Evolutionary conservation across 345 rosid species (phyloP).

Genomic region (Pseudoturritis turrita): DNA sequence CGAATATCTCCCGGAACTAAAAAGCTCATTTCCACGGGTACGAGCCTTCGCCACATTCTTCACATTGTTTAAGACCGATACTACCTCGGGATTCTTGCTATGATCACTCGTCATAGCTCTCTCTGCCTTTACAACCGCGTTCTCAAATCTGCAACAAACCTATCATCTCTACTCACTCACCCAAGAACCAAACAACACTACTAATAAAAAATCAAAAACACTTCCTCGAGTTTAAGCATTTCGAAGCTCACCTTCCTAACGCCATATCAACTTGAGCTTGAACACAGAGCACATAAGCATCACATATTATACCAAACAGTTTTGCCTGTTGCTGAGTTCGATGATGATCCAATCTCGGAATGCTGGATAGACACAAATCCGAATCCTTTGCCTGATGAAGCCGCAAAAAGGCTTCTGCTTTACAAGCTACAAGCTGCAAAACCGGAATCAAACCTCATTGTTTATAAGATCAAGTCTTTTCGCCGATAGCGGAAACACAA

Average conservation of each 20-base stretch:
- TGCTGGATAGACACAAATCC: slow-evolving; percentile 46
- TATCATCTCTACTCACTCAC: slow-evolving; percentile 43
- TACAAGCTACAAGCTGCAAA: slow-evolving; percentile 78
- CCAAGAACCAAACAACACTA: slow-evolving; percentile 33
- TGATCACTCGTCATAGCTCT: slow-evolving; percentile 61
- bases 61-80: slow-evolving; percentile 55
- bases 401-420: slow-evolving; percentile 84
- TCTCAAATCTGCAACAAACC: slow-evolving; percentile 86
- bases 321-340: slow-evolving; percentile 16
- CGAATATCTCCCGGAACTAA: slow-evolving; percentile 59
- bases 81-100: slow-evolving; percentile 49
- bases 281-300: slow-evolving; percentile 67
- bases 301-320: slow-evolving; percentile 65
- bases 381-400: slow-evolving; percentile 75
- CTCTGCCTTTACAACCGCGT: slow-evolving; percentile 75
- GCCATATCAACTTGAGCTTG: slow-evolving; percentile 92
- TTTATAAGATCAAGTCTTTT: background rate
- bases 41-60: slow-evolving; percentile 73
- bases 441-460: background rate
- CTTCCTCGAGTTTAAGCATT: slow-evolving; percentile 10
- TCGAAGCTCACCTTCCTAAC: slow-evolving; percentile 77
- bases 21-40: slow-evolving; percentile 72
- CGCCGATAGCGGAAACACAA: background rate
- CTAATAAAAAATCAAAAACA: background rate
- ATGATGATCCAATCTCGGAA: slow-evolving; percentile 39